Base-by-base conservation (phyloP, 441 rosid genomes). In the Syzygium syzygioides region DNA sequence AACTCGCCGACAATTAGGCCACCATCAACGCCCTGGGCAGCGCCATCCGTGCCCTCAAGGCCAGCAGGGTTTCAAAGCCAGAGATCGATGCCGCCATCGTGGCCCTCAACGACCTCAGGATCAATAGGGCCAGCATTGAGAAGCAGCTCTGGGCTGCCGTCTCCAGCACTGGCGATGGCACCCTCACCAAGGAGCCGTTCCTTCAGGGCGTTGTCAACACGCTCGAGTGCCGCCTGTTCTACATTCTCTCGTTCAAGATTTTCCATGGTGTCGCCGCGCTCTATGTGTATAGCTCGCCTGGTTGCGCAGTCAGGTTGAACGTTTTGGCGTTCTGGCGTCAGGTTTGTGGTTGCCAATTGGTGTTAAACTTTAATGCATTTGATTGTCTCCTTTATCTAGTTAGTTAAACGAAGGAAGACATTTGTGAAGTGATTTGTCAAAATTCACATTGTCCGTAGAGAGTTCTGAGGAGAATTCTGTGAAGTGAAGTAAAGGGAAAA, bases 291-390 rank as follows among this genome's bases (percentile, higher is more conserved):
- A 94, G 98, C 3, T 95, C 97, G 28, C 98, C 98, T 19, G 98
- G 99, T 5, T 94, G 97, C 87, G 93, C 97, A 41, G 95, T 97
- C 52, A 30, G 94, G 91, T 91, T 95, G 52, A 97, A 45, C 48
- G 96, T 97, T 57, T 96, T 97, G 53, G 91, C 94, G 60, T 94
- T 95, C 88, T 96, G 98, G 99, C 98, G 96, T 86, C 99, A 96
- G 94, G 99, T 95, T 87, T 52, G 84, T 71, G 3, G 14, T 19
- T 50, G 53, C 53, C 34, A 45, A 45, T 12, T n/a, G 32, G 32
- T 14, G 30, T 71, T 71, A n/a, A 71, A 50, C 14, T 50, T 50
- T 50, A 50, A 50, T 2, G 14, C 14, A 14, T 12, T 50, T 14
- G 53, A 50, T 50, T 11, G 14, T 50, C 53, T 50, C 53, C 53